These are phyloP conservation scores for Xylaria castorea DNA, from an alignment of 495 filamentous ascomycete genomes.

Conservation along the genomic window DNA sequence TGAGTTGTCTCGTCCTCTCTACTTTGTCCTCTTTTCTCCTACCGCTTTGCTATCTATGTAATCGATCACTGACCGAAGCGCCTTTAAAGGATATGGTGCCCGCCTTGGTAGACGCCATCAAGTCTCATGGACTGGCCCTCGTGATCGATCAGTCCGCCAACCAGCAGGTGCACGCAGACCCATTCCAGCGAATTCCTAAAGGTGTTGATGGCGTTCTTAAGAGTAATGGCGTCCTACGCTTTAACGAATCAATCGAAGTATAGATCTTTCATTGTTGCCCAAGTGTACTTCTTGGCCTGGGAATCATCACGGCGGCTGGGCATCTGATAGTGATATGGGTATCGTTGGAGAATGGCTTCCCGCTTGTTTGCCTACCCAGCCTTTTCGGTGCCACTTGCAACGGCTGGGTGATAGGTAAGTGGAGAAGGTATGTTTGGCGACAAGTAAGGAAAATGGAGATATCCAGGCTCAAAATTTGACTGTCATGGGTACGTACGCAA, in stretches of 20 bases:
- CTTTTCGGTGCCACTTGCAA: background rate
- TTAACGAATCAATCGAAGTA: slow-evolving; percentile 95
- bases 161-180: slow-evolving; percentile 43
- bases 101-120: slow-evolving; percentile 88
- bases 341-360: background rate
- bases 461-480: background rate
- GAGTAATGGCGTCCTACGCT: slow-evolving; percentile 84
- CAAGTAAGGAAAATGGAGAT: slow-evolving; percentile 7
- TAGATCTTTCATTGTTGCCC: slow-evolving; percentile 45
- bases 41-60: slow-evolving; percentile 13
- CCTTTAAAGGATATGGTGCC: slow-evolving; percentile 85
- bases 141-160: slow-evolving; percentile 82
- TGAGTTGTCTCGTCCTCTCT: slow-evolving; percentile 51
- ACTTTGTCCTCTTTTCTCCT: background rate
- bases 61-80: slow-evolving; percentile 25
- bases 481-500: background rate
- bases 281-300: background rate
- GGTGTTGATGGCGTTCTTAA: slow-evolving; percentile 88
- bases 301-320: background rate
- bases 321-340: background rate
- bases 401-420: background rate
- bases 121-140: slow-evolving; percentile 88
- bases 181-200: slow-evolving; percentile 56
- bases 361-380: background rate
- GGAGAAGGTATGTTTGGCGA: background rate